These are phyloP conservation scores for Neurospora intermedia DNA, from an alignment of 495 filamentous ascomycete species.

Conservation along the genomic window DNA sequence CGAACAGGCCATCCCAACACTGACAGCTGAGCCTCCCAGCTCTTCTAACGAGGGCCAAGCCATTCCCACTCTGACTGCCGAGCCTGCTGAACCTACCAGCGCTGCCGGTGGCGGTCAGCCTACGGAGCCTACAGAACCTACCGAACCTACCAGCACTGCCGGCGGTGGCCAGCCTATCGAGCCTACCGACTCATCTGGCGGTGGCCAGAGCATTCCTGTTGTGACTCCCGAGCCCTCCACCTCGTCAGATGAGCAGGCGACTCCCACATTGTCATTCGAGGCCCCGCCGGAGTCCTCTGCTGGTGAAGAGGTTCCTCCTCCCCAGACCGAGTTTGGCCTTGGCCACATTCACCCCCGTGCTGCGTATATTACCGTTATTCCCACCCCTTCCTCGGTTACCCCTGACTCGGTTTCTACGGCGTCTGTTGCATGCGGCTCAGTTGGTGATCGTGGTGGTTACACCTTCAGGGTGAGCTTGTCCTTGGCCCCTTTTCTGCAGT, in stretches of 20 bases:
- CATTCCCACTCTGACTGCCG: neutral
- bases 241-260: neutral
- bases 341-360: neutral
- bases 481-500: neutral
- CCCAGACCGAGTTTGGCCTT: constrained; percentile 12
- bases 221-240: neutral
- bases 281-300: neutral
- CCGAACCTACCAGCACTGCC: neutral
- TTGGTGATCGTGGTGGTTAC: neutral
- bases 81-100: neutral
- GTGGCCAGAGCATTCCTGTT: neutral
- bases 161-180: neutral
- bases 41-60: neutral
- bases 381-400: neutral
- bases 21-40: neutral
- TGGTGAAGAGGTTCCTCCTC: constrained; percentile 3
- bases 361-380: neutral
- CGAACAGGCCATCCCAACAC: neutral
- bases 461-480: neutral
- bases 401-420: neutral
- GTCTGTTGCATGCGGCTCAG: neutral
- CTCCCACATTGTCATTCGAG: neutral
- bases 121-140: neutral
- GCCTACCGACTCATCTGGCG: neutral
- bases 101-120: neutral